A percentile compares a stretch with the other conserved stretches of the same genome.
phyloP scores from a whole-genome alignment of 306 rosid species.

The Lathyrus oleraceus region DNA sequence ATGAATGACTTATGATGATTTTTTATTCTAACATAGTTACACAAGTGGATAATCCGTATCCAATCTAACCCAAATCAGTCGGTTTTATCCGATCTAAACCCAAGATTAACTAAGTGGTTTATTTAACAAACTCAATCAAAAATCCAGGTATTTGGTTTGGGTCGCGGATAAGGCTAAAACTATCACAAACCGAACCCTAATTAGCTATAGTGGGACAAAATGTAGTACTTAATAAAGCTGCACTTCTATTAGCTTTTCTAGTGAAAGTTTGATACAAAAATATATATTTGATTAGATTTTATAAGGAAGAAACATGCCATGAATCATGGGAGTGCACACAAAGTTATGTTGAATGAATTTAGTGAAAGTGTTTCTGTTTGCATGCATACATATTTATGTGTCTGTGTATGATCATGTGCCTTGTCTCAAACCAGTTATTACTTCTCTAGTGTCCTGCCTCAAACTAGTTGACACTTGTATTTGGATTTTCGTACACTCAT shows the following conservation, averaged over 20 bases:
- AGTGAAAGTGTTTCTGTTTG: slow-evolving; percentile 36
- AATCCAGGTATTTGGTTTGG: too few species aligned
- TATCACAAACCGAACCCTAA: too few species aligned
- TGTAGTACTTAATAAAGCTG: not conserved
- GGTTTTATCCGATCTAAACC: too few species aligned
- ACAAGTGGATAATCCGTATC: too few species aligned
- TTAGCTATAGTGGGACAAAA: not conserved
- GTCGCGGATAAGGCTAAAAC: too few species aligned
- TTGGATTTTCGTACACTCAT: too few species aligned
- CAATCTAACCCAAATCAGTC: too few species aligned
- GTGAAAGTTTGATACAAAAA: slow-evolving; percentile 30
- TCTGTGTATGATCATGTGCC: slow-evolving; percentile 40
- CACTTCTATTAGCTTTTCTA: slow-evolving; percentile 7
- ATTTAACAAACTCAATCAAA: too few species aligned
- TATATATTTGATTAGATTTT: slow-evolving; percentile 16
- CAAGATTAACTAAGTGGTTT: too few species aligned
- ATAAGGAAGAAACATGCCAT: slow-evolving; percentile 29
- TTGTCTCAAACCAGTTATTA: slow-evolving; percentile 20
- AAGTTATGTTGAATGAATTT: slow-evolving; percentile 22
- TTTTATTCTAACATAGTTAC: too few species aligned
- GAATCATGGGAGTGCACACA: slow-evolving; percentile 40
- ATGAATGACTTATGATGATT: too few species aligned
- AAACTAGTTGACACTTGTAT: too few species aligned
- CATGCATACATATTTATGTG: slow-evolving; percentile 42
- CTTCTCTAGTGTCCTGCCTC: not conserved